Conservation (phyloP, 805 yeast species). For the Yamadazyma tumulicola region DNA sequence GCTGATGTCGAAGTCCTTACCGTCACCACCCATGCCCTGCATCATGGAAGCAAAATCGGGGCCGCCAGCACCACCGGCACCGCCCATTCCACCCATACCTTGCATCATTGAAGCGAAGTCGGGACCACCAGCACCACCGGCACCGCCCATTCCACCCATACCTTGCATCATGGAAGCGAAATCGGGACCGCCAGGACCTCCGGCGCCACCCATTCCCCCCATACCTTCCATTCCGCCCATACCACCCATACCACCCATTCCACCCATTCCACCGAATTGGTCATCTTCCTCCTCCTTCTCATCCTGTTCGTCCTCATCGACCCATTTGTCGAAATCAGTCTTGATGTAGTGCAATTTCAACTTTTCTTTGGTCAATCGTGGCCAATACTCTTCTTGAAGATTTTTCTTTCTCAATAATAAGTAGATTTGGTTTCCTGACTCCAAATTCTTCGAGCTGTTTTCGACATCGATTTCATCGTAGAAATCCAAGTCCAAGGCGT, state of each 20-base stretch:
- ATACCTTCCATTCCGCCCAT: conserved; percentile 15
- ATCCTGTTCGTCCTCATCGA: conserved; percentile 96
- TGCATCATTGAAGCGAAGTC: conserved; percentile 18
- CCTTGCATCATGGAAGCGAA: no score
- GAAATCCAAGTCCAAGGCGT: conserved; percentile 69
- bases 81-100: conserved; percentile 21
- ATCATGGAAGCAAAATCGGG: conserved; percentile 22
- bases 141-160: conserved; percentile 31
- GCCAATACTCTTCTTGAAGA: conserved; percentile 81
- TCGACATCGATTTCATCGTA: conserved; percentile 70
- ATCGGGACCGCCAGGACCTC: conserved; percentile 27
- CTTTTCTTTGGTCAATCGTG: conserved; percentile 87
- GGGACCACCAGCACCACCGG: conserved; percentile 33
- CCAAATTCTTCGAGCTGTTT: conserved; percentile 54
- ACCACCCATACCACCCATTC: conserved; percentile 30
- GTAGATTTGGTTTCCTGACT: conserved; percentile 55
- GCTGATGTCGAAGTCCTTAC: conserved; percentile 33
- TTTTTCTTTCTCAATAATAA: conserved; percentile 70
- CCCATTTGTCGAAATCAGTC: conserved; percentile 98
- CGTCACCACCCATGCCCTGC: conserved; percentile 27
- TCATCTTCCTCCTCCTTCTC: conserved; percentile 50
- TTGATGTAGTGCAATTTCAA: conserved; percentile 73
- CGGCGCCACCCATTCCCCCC: conserved; percentile 18
- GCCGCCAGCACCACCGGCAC: conserved; percentile 24
- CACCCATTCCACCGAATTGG: conserved; percentile 22